phyloP scores from a whole-genome alignment of 805 yeast genomes.

The Ogataea methylovora region DNA sequence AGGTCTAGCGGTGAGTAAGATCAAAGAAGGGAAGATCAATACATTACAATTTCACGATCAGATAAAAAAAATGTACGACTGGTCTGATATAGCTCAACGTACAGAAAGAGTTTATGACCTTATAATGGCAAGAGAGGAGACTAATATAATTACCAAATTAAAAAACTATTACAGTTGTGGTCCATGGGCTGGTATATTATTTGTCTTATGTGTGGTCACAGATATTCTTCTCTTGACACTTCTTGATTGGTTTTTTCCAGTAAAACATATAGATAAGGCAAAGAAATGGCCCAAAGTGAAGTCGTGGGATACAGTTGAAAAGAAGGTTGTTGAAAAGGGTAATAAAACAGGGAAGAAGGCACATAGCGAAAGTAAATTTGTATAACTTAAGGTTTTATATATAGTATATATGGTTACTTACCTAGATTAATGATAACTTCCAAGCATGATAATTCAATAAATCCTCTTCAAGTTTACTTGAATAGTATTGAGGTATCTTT shows the following conservation, averaged over 20 bases:
- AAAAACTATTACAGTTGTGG: conserved; percentile 64
- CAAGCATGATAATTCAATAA: too few species aligned
- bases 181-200: conserved; percentile 80
- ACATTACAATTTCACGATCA: conserved; percentile 73
- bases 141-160: conserved; percentile 48
- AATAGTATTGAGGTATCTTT: too few species aligned
- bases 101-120: conserved; percentile 76
- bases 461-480: too few species aligned
- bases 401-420: too few species aligned
- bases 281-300: conserved; percentile 64
- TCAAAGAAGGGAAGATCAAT: conserved; percentile 54
- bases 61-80: conserved; percentile 77
- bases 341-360: too few species aligned
- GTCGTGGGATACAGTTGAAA: too few species aligned
- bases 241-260: conserved; percentile 68
- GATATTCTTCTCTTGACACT: conserved; percentile 61
- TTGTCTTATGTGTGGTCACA: conserved; percentile 70
- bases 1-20: conserved; percentile 54
- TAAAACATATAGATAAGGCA: conserved; percentile 60
- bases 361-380: too few species aligned
- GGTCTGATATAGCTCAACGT: conserved; percentile 82
- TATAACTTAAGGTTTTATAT: too few species aligned
- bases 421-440: too few species aligned
- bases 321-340: background rate
- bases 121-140: conserved; percentile 7